Percentiles rank a stretch among this genome's conserved stretches.
Evolutionary conservation across 129 eudicot species (phyloP).

Genomic region (Pseudognaphalium luteoalbum): DNA sequence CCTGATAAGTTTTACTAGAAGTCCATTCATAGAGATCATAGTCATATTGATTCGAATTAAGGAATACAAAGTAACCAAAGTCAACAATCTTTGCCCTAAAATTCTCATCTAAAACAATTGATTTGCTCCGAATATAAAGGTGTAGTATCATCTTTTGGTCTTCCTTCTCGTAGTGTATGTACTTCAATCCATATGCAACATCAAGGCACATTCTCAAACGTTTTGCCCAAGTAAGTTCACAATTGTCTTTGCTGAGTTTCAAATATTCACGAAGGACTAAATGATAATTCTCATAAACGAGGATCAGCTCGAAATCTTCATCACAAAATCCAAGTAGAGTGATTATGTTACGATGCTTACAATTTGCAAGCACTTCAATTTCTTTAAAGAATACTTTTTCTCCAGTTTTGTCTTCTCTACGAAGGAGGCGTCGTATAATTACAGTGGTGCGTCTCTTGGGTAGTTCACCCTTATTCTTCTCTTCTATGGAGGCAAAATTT

Average conservation of each 20-base stretch:
- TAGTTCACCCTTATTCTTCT: not conserved
- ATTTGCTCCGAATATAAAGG: conserved; percentile 18
- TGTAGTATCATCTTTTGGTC: conserved; percentile 7
- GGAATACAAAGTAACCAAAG: not conserved
- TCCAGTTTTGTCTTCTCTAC: not conserved
- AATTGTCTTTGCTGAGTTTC: accelerated
- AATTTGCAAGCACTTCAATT: not conserved
- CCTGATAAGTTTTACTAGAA: no score
- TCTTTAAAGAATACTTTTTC: not conserved
- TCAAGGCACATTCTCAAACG: conserved; percentile 5
- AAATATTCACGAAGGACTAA: not conserved
- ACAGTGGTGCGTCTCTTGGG: not conserved
- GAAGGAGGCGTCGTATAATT: not conserved
- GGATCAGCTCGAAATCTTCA: not conserved
- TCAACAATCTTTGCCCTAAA: not conserved
- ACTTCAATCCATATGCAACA: conserved; percentile 3
- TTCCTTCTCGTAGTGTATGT: not conserved
- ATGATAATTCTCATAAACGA: not conserved
- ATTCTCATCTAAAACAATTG: not conserved
- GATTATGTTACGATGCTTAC: not conserved
- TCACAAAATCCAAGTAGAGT: conserved; percentile 10
- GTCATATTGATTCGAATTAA: not conserved
- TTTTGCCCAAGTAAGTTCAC: not conserved
- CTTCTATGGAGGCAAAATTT: not conserved
- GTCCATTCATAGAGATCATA: no score